Percentiles rank a stretch among this genome's conserved stretches.
phyloP scores from a whole-genome alignment of 2,329 filamentous ascomycete species.

The Penicillium rolfsii region DNA sequence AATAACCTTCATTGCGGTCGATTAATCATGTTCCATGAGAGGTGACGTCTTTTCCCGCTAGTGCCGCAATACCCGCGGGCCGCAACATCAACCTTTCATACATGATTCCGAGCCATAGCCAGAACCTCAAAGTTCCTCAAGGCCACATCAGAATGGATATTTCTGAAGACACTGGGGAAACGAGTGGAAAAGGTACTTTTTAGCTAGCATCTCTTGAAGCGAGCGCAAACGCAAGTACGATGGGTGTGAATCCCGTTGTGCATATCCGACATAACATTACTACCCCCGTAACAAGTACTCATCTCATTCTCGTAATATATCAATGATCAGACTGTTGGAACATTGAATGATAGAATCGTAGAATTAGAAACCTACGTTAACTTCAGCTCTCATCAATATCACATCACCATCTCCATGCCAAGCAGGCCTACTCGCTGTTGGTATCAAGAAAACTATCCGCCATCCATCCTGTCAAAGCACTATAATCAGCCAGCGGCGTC shows the following conservation, averaged over 20 bases:
- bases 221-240: constrained; percentile 38
- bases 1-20: neutral
- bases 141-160: neutral
- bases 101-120: neutral
- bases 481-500: constrained; percentile 35
- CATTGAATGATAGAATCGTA: neutral
- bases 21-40: neutral
- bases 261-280: neutral
- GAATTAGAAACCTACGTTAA: neutral
- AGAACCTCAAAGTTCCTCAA: neutral
- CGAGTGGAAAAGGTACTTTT: constrained; percentile 27
- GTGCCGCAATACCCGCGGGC: constrained; percentile 4
- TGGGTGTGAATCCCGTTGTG: constrained; percentile 30
- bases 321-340: neutral
- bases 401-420: neutral
- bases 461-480: constrained; percentile 35
- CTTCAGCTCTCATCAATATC: neutral
- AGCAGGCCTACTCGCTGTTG: constrained; percentile 24
- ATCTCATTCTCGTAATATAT: neutral
- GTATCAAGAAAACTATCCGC: constrained; percentile 34
- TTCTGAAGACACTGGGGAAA: neutral
- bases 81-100: constrained; percentile 8
- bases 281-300: neutral
- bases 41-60: constrained; percentile 6
- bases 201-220: constrained; percentile 36